Evolutionary conservation across 73 alveolate species (phyloP), one percentile per base, ranked within the genome.

Genomic region (Chromera velia): DNA sequence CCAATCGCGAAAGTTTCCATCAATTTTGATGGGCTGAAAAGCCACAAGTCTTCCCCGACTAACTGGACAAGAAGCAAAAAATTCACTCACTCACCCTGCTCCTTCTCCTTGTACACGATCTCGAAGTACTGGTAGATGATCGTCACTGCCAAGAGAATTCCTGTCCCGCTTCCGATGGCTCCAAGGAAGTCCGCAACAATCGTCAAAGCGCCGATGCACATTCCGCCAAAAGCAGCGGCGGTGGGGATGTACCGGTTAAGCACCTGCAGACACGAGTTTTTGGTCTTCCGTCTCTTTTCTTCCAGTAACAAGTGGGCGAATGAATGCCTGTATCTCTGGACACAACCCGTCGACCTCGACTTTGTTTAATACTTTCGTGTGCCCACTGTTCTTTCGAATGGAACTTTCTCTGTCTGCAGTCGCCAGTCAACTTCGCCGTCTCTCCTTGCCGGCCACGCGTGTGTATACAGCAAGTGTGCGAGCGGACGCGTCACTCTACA

Each of bases 71-170:
- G 55, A 13, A 40, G 13, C 55, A 13, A 40, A 4, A 7, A 13
- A 40, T 13, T 40, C 22, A 40, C 22, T 40, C 4, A 40, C 55
- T 40, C 13, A 40, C 55, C 55, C 13, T 40, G 55, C 13, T 40
- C 55, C 13, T 40, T 40, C 55, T 40, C 55, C 55, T 40, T 40
- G 4, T 40, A 13, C 13, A 90, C 81, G 72, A 86, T 86, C 93
- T 97, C 99, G 91, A 94, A 97, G 92, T 95, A 95, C 67, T 95
- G 96, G 89, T 97, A 97, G 89, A 97, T 96, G 86, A 97, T 97
- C 48, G 92, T 86, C 32, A 86, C 92, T 0, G 92, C 92, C 19
- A 69, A 31, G 34, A 75, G 48, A 74, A 74, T 65, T 26, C 86
- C 32, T 65, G 87, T 88, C 33, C 96, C 93, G 10, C 90, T 75